Evolutionary conservation across 371 early-diverging fungal species (phyloP), one percentile per base, ranked within the genome.

Genomic region (Ordospora pajunii): DNA sequence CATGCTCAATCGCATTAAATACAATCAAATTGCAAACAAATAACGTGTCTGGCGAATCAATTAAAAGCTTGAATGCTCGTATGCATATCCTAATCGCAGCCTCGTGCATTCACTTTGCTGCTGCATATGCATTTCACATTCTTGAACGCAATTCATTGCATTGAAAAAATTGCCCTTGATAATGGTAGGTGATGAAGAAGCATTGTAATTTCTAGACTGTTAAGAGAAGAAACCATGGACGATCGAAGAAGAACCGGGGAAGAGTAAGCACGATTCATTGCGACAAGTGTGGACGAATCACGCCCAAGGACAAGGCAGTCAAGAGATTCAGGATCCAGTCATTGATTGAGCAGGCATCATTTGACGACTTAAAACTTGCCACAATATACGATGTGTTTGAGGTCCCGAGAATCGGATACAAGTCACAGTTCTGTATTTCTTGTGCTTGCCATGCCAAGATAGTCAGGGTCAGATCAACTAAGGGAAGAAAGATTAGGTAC

Each of bases 291-390:
- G 89, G 89, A 77, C 90, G 93, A 86, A 90, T 92, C 83, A 91
- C 91, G 78, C 94, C 97, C 80, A 97, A 97, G 90, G 97, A 96
- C 88, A 96, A 97, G 91, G 93, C 95, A 84, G 92, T 97, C 87
- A 95, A 95, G 90, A 90, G 96, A 80, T 93, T 93, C 89, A 88
- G 90, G 83, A 90, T 95, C 87, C 89, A 93, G 83, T 93, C 92
- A 88, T 92, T 97, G 91, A 91, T 97, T 75, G 97, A 97, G 87
- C 87, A 89, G 82, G 96, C 96, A 74, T 95, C 95, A 78, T 87
- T 91, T 85, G 90, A 95, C 86, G 97, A 97, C 87, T 88, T 97
- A 82, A 87, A 89, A 74, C 91, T 91, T 80, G 96, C 96, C 63
- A 92, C 93, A 71, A 91, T 96, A 85, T 96, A 92, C 87, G 82